These are phyloP conservation scores for Solanum tarijense DNA, from an alignment of 257 asterid genomes.

Conservation along the genomic window DNA sequence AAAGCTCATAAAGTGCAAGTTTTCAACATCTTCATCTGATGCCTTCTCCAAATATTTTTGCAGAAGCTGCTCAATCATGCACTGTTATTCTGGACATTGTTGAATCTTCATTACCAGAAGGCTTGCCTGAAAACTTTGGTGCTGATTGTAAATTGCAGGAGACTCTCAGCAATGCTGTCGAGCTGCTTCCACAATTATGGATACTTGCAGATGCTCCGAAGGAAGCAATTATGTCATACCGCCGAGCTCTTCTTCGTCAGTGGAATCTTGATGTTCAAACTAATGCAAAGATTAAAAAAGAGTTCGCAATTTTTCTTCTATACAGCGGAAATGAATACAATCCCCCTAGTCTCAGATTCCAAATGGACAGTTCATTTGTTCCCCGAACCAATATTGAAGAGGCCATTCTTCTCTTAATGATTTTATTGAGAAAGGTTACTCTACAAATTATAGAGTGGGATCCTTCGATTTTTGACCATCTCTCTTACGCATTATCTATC, in stretches of 20 bases:
- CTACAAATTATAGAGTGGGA: conserved; percentile 71
- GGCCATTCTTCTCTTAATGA: conserved; percentile 72
- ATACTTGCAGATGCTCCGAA: conserved; percentile 63
- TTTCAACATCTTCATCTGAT: conserved; percentile 6
- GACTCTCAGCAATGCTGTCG: conserved; percentile 68
- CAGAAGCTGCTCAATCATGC: conserved; percentile 99
- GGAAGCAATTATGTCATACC: conserved; percentile 67
- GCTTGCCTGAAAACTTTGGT: conserved; percentile 77
- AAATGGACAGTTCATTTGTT: conserved; percentile 61
- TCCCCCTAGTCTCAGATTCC: conserved; percentile 69
- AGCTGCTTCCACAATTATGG: conserved; percentile 84
- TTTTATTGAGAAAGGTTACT: conserved; percentile 48
- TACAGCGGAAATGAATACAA: conserved; percentile 70
- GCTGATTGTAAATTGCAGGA: conserved; percentile 87
- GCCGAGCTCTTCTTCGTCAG: conserved; percentile 70
- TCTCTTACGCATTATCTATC: conserved; percentile 66
- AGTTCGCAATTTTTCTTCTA: conserved; percentile 63
- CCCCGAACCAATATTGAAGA: conserved; percentile 82
- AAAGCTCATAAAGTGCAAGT: not conserved
- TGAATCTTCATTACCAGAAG: conserved; percentile 85
- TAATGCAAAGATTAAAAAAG: conserved; percentile 66
- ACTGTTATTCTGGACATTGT: conserved; percentile 77
- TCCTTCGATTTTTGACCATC: conserved; percentile 75
- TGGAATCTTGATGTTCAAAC: conserved; percentile 82
- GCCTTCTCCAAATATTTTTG: conserved; percentile 27